Conservation (phyloP, 1,284 basidiomycete genomes). For the Phenoliferia sp. region DNA sequence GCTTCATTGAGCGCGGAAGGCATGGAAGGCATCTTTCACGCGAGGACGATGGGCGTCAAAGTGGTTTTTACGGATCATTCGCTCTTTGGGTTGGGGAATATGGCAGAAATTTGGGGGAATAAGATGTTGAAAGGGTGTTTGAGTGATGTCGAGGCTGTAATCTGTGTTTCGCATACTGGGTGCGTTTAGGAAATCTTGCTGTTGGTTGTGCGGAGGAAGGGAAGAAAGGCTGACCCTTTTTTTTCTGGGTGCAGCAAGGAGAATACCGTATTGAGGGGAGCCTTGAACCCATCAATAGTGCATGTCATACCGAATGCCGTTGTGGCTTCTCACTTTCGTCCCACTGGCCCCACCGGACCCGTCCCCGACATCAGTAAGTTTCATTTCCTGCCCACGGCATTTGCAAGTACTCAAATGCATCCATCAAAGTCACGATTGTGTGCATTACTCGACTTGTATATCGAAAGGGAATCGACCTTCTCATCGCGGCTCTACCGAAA, state of each 20-base stretch:
- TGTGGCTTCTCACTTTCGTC: conserved; percentile 79
- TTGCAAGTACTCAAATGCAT: no score
- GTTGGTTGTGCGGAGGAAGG: neutral
- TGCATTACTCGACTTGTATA: conserved; percentile 93
- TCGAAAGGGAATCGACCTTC: conserved; percentile 92
- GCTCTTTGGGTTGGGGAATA: conserved; percentile 92
- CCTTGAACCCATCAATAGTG: conserved; percentile 63
- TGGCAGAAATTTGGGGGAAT: conserved; percentile 93
- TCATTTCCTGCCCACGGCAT: neutral
- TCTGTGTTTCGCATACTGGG: conserved; percentile 98
- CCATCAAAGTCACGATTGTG: conserved; percentile 76
- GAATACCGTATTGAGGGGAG: conserved; percentile 86
- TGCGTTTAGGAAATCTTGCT: conserved; percentile 43
- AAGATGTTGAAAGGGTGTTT: conserved; percentile 83
- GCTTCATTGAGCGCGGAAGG: conserved; percentile 83
- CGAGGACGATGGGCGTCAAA: conserved; percentile 68
- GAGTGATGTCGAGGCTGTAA: conserved; percentile 85
- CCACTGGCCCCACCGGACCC: conserved; percentile 48
- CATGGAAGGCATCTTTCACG: conserved; percentile 87
- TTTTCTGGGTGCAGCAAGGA: conserved; percentile 49
- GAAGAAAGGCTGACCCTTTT: conserved; percentile 50
- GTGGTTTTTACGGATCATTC: conserved; percentile 97
- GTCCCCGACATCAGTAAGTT: conserved; percentile 58
- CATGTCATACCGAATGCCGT: conserved; percentile 94
- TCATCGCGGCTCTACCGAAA: conserved; percentile 84